Evolutionary conservation across 2,329 filamentous ascomycete species (phyloP), one percentile per base, ranked within the genome.

Genomic region (Xylariaceae sp.): DNA sequence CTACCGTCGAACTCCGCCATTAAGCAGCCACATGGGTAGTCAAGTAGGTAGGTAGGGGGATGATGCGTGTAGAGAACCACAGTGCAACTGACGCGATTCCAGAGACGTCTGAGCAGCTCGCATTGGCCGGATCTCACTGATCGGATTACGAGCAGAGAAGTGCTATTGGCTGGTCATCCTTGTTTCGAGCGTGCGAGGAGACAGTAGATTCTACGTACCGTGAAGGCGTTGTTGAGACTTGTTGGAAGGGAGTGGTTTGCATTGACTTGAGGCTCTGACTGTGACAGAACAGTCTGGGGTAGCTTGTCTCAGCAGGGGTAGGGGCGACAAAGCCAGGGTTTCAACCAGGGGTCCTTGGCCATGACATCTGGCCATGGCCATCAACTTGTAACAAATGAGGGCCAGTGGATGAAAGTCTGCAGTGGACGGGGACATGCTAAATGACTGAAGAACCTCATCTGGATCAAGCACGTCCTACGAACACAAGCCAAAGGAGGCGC

Each of bases 221-320:
- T 33, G 16, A 27, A 41, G 15, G 33, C 11, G 9, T 29, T 15
- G 33, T 46, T 46, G 36, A 46, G 35, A 27, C 26, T n/a, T n/a
- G n/a, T n/a, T n/a, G n/a, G 8, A 41, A 45, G 21, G 16, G 35
- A 30, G 46, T 40, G 46, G 45, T 26, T 42, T 42, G 62, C 58
- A 61, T 59, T 54, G 59, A 63, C 58, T 57, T 63, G 63, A 64
- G 42, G 60, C 61, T 53, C 55, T 53, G 50, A 37, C 53, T 62
- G 64, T 57, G 50, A 63, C 63, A 67, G 58, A 53, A 52, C 20
- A 16, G 46, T 56, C 36, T 33, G 39, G 32, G 36, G 54, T 55
- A 36, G 57, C 47, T 51, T 52, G 58, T 61, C 58, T 58, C 58
- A 61, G 53, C 63, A 64, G 56, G 64, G 64, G 42, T 46, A 10